phyloP scores from a whole-genome alignment of 352 stramenopile species.

The Pelagophyceae sp. region DNA sequence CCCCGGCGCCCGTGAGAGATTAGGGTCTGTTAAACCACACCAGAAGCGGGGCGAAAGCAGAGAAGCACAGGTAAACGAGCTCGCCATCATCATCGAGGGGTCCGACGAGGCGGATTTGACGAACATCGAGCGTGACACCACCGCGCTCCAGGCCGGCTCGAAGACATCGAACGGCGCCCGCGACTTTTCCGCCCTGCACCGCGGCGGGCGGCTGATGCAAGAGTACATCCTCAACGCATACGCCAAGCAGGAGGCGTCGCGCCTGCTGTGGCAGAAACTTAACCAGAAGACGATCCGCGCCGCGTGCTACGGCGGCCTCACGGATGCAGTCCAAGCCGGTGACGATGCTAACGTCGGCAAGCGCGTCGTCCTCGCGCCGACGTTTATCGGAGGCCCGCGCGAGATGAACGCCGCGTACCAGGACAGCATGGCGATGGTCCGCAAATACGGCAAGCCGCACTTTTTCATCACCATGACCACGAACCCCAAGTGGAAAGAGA shows the following conservation, averaged over 20 bases:
- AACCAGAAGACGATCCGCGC: slow-evolving; percentile 24
- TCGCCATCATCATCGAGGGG: background rate
- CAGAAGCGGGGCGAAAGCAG: too few species aligned
- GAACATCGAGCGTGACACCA: background rate
- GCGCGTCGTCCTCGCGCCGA: slow-evolving; percentile 9
- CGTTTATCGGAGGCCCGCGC: slow-evolving; percentile 24
- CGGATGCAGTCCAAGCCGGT: slow-evolving; percentile 17
- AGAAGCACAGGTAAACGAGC: background rate
- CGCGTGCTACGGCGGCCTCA: slow-evolving; percentile 21
- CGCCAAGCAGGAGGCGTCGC: slow-evolving; percentile 25
- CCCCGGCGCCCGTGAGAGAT: too few species aligned
- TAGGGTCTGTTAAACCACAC: too few species aligned
- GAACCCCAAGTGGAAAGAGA: slow-evolving; percentile 46
- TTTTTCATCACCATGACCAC: slow-evolving; percentile 51
- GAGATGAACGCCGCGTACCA: slow-evolving; percentile 29
- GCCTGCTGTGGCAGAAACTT: slow-evolving; percentile 21
- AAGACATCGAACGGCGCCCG: background rate
- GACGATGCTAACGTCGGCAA: slow-evolving; percentile 7
- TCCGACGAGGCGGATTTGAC: background rate
- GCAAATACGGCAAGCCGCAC: slow-evolving; percentile 36
- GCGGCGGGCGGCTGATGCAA: slow-evolving; percentile 23
- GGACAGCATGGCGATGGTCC: slow-evolving; percentile 44
- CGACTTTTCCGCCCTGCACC: slow-evolving; percentile 9
- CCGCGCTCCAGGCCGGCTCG: background rate
- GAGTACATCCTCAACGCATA: slow-evolving; percentile 29